Evolutionary conservation across 805 yeast genomes (phyloP), one percentile per base, ranked within the genome.

Genomic region (Candida krabiensis): DNA sequence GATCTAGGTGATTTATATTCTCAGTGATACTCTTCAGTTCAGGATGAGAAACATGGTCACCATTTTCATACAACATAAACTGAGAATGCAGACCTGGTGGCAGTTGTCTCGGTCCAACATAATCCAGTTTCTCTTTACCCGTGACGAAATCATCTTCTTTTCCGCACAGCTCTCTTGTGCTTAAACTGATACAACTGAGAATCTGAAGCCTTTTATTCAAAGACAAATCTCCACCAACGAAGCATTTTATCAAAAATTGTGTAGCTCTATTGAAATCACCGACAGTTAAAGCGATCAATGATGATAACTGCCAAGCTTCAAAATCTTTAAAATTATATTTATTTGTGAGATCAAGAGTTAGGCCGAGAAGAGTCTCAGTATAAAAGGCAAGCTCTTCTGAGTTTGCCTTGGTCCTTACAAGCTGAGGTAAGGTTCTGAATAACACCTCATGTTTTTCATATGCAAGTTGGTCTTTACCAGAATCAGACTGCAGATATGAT

Each of bases 151-250:
- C 67, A 55, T 83, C 91, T 4, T 71, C 69, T 21, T 69, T 58
- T 0, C 89, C 91, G 30, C 83, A 66, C 8, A 89, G 66, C 46
- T 85, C 88, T 43, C 96, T 62, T 0, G 89, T 87, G 3, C 86
- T 76, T 17, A 89, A 62, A 0, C 90, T 82, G 9, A 87, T 55
- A 0, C 86, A 65, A 4, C 90, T 77, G 14, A 93, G 59, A 7
- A 90, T 67, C 19, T 76, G 63, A 63, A 90, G 69, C 33, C 98
- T 62, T 43, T 83, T 90, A 44, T 85, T 93, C 14, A 93, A 58
- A 0, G 96, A 87, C 44, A 83, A 78, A 53, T 91, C 99, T 0
- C 90, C 89, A 0, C 73, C 68, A 24, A 77, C 64, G 13, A 89
- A 63, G 13, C 81, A 57, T 19, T 66, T 55, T 28, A 75, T 60